Base-by-base conservation (phyloP, 2,329 filamentous ascomycete genomes). In the Talaromyces sp. region DNA sequence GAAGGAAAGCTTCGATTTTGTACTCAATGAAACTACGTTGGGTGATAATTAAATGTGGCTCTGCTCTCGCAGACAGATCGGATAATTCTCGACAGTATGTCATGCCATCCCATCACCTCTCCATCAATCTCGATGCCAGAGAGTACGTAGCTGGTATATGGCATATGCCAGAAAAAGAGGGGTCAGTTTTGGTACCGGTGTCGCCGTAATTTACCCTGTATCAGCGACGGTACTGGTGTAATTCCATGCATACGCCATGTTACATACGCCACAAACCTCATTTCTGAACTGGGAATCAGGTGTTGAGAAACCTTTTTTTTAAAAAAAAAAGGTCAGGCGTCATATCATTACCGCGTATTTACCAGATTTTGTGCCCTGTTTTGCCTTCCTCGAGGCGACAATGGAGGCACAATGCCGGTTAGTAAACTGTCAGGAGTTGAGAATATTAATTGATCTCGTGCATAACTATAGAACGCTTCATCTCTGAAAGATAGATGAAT, bases 251-350 rank as follows among this genome's bases (percentile, higher is more conserved):
- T 37, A 52, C 48, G 22, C 7, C n/a, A n/a, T n/a, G n/a, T n/a
- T n/a, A n/a, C 48, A 52, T 52, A 52, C 48, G 48, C 48, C 48
- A 52, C 48, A 39, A 52, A 52, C 35, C 48, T 52, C 33, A 52
- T 52, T 39, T 52, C 15, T 48, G 8, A 33, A 48, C 28, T 33
- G 45, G 11, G 35, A 33, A 54, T 54, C 52, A 54, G 52, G 39
- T 54, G 52, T 54, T 41, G 33, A 3, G n/a, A 43, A 43, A 2
- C 28, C 11, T 35, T 35, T 53, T 40, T 53, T 53, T 52, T 28
- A 33, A 17, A n/a, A n/a, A n/a, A n/a, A n/a, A n/a, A 25, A 43
- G 52, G 52, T 54, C 52, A 54, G 52, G 52, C 52, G 52, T 54
- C 52, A 36, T 43, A 36, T 43, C 36, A 45, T 36, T 45, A 36